Evolutionary conservation across 768 basidiomycete species (phyloP), one percentile per base, ranked within the genome.

Genomic region (Russula abietina): DNA sequence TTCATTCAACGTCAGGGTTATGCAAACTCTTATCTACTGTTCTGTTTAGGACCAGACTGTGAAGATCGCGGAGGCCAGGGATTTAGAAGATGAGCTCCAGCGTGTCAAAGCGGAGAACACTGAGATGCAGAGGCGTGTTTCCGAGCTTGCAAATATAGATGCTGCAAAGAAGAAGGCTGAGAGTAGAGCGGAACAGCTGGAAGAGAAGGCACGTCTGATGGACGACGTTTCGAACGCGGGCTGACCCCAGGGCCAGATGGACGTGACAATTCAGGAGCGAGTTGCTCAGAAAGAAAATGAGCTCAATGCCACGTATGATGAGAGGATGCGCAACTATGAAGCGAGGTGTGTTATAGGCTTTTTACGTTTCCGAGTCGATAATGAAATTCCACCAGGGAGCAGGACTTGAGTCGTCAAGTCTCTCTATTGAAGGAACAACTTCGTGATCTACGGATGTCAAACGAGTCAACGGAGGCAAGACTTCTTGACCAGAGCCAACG

Each of bases 271-370:
- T 60, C 81, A 85, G 64, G 96, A 98, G 68, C 88, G 88, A 70
- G 89, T 98, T 38, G 77, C 79, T 3, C 89, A 91, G 73, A 98
- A 98, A 75, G 93, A 98, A 77, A 96, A 95, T 60, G 97, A 98
- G 75, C 79, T 98, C 22, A 91, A 96, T 67, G 97, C 96, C 17
- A 94, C 91, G 6, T 98, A 97, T 67, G 97, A 99, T 69, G 97
- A 99, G 76, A 88, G 88, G 68, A 80, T 99, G 72, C 81, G 92
- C 55, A 99, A 98, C 73, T 98, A 96, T 69, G 94, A 95, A 73
- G 96, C 96, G 70, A 83, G 96, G 93, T 93, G 68, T 32, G 84
- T 73, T 10, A 41, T 28, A 3, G 26, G 14, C 7, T 10, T 41
- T 30, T 59, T 16, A 9, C 36, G 10, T 22, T 48, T 50, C 16